Conservation (phyloP, 2,329 filamentous ascomycete species). For the Alternaria longipes region DNA sequence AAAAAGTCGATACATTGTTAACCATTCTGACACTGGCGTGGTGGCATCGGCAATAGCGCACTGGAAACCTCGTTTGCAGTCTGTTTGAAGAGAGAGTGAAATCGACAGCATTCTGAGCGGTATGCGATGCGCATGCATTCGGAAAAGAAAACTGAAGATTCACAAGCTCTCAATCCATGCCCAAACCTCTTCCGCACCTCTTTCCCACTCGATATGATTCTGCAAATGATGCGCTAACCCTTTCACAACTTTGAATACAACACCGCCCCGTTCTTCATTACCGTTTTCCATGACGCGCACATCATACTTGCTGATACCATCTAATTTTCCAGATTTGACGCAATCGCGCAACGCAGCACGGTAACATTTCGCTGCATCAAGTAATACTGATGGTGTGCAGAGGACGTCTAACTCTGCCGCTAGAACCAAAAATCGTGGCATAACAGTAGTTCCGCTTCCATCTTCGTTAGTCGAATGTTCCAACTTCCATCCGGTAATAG, state of each 20-base stretch:
- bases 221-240: conserved; percentile 63
- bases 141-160: background rate
- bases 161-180: conserved; percentile 49
- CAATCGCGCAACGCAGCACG: conserved; percentile 44
- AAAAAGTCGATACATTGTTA: background rate
- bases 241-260: conserved; percentile 55
- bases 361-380: conserved; percentile 54
- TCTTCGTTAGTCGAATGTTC: conserved; percentile 38
- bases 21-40: background rate
- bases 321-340: conserved; percentile 43
- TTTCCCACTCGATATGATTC: conserved; percentile 61
- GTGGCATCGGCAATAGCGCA: background rate
- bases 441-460: conserved; percentile 1
- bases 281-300: background rate
- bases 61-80: background rate
- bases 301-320: conserved; percentile 28
- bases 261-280: conserved; percentile 37
- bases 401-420: conserved; percentile 40
- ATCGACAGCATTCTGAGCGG: background rate
- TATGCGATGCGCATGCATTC: background rate
- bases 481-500: conserved; percentile 49
- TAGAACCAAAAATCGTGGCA: conserved; percentile 33
- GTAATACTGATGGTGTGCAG: conserved; percentile 39
- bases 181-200: conserved; percentile 58
- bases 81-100: background rate